Evolutionary conservation across 257 asterid species (phyloP), one percentile per base, ranked within the genome.

Genomic region (Fraxinus excelsior): DNA sequence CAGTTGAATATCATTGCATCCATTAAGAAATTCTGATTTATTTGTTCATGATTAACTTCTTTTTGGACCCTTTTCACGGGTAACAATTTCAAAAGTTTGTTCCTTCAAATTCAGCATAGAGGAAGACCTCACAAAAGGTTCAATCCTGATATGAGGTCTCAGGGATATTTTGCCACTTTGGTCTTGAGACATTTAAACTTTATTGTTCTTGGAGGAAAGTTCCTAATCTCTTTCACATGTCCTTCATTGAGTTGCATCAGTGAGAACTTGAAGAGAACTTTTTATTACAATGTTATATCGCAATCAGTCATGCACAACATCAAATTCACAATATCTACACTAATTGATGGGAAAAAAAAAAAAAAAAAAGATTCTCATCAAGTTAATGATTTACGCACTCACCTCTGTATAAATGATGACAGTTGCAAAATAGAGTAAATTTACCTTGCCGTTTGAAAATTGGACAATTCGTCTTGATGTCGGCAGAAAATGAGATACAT

Each of bases 381-480:
- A 51, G 19, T 67, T 74, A 40, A 80, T 42, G 77, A 81, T 77
- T 6, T 44, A 21, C 10, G 19, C 21, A 44, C 13, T 37, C 58
- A 14, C 42, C 68, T 35, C 58, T 7, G 25, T 19, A 40, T 66
- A 67, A 51, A 75, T 4, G 69, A 74, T 29, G 49, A 32, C 13
- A 75, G 53, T 34, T 65, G 42, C 60, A 16, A 29, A 66, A 32
- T 65, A 72, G 62, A 67, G n/a, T 28, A 56, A 79, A 25, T 56
- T 35, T 82, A 94, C 99, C 99, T 89, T 90, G 80, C 91, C 95
- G 77, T 92, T 93, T 38, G 99, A 92, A 76, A 95, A 95, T 79
- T 95, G 99, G 82, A 92, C 96, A 28, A 95, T 95, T 85, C 99
- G 85, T 82, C 99, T 87, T 23, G 99, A 95, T 34, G 99, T 95